Base-by-base conservation (phyloP, 2,329 filamentous ascomycete genomes). In the Colletotrichum horii region DNA sequence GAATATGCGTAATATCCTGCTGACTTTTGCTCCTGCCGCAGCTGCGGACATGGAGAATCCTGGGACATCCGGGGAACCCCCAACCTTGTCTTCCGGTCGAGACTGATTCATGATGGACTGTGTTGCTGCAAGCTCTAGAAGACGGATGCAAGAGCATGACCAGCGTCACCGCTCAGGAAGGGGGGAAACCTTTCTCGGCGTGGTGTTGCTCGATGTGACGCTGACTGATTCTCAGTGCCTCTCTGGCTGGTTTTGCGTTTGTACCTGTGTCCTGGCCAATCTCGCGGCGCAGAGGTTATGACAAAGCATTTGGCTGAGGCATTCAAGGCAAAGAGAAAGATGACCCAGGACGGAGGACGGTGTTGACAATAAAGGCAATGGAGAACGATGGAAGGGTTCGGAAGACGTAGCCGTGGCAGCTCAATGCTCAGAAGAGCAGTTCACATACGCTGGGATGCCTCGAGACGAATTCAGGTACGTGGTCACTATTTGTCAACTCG, bases 171-270 rank as follows among this genome's bases (percentile, higher is more conserved):
- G 56, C 67, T 8, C 7, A 26, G 9, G 16, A 26, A 32, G 34
- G 62, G 32, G 34, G 62, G 32, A 70, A 52, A 30, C 16, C 56
- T 30, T 8, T 30, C 12, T 48, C 38, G 19, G 19, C 19, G 38
- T 19, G 38, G n/a, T 48, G 19, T 4, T 48, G 19, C 38, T n/a
- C 43, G 1, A 52, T 52, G n/a, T 22, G 43, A 52, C n/a, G 43
- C n/a, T 52, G 43, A 22, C 43, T 52, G 43, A 22, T 8, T 7
- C 43, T 52, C 6, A 14, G 43, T n/a, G 12, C 43, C n/a, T 14
- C n/a, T 14, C 12, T 52, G 0, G n/a, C n/a, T 1, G n/a, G 0
- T 14, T 0, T 52, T 52, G 43, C n/a, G 14, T 52, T 52, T 8
- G n/a, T 0, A 24, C 43, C 22, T 1, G 8, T 22, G n/a, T 22